A percentile compares a stretch with the other conserved stretches of the same genome.
Conservation (phyloP, 106 monocot species). For the Dioscorea zingiberensis region DNA sequence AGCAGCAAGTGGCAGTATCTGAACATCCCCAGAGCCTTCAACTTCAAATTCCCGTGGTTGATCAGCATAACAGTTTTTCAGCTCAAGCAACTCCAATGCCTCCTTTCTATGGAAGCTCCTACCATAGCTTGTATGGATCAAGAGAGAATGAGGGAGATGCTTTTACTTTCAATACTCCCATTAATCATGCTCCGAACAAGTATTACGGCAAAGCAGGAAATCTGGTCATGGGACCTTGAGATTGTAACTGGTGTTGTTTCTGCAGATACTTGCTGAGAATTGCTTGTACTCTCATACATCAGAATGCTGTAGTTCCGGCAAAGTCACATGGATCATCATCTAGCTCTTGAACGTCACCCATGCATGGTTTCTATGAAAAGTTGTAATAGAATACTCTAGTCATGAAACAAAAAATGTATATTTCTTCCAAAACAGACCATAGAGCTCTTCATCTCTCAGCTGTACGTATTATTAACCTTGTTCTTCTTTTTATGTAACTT, state of each 20-base stretch:
- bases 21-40: conserved; percentile 21
- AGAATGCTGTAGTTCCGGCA: no score
- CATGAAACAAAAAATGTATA: no score
- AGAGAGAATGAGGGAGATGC: conserved; percentile 42
- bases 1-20: conserved; percentile 6
- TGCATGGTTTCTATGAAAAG: no score
- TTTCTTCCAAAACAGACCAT: no score
- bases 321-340: no score
- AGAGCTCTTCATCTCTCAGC: no score
- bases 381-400: no score
- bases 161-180: conserved; percentile 45
- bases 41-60: conserved; percentile 16
- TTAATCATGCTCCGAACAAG: not conserved
- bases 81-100: conserved; percentile 20
- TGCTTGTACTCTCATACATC: no score
- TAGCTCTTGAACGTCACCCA: no score
- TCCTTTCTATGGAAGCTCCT: conserved; percentile 22
- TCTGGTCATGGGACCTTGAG: conserved; percentile 67
- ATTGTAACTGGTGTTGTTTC: not conserved
- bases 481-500: no score
- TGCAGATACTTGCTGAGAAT: no score
- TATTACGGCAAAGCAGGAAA: conserved; percentile 50
- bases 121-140: conserved; percentile 20
- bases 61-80: conserved; percentile 13
- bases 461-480: no score